Base-by-base conservation (phyloP, 495 filamentous ascomycete genomes). In the Aspergillus homomorphus region DNA sequence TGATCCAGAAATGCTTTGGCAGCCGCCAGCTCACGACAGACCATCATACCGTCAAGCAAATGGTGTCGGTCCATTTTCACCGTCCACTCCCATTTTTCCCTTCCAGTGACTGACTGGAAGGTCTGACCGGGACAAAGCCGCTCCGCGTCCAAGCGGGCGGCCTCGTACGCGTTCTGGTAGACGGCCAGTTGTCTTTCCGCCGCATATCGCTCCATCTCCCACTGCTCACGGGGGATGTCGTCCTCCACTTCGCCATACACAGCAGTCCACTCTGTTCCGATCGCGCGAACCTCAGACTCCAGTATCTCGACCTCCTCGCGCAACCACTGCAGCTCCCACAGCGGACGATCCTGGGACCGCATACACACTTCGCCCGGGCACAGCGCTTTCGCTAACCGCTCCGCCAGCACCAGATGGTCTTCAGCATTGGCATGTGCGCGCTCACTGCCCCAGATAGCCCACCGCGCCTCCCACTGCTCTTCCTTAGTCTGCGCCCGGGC, bases 251-350 rank as follows among this genome's bases (percentile, higher is more conserved):
- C 33, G 2, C 33, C 12, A 7, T 5, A 14, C 10, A 2, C 33
- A 2, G 2, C 33, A 5, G 33, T 9, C 33, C 5, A 14, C 33
- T 38, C 15, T 38, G 6, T 2, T 38, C 33, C 33, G 12, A 5
- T 12, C 15, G 7, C 2, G 33, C 33, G 2, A 38, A 38, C 15
- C n/a, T 14, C 6, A 38, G 42, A 41, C 30, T 10, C 20, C 46
- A 8, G 18, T 10, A 23, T 6, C 26, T 41, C 22, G n/a, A 30
- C 28, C 12, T 53, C 53, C 53, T 28, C 16, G 4, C 33, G 42
- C 5, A 45, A 26, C 2, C 16, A 43, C 53, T 55, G 42, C 19
- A 51, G 38, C 28, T 58, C 56, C 54, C 24, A 50, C 7, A 56
- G 26, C 8, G 30, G 44, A n/a, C 48, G 26, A 16, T 45, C 45